phyloP scores from a whole-genome alignment of 768 basidiomycete genomes.

The Coprinopsis strossmayeri region DNA sequence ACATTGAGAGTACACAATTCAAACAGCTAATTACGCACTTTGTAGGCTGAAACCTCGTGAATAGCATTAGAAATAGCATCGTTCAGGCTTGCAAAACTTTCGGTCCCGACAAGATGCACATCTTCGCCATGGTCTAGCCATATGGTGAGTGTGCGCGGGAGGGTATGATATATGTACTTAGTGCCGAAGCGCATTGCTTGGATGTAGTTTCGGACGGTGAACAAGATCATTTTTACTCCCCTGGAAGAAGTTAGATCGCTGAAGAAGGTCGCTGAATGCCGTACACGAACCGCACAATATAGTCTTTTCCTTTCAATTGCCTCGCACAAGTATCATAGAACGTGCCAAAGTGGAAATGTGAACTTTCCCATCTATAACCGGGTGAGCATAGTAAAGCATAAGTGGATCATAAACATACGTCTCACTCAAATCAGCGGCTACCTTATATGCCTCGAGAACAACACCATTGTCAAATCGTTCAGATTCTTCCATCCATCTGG shows the following conservation, averaged over 20 bases:
- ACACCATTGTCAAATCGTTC: constrained; percentile 66
- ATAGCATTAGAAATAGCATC: constrained; percentile 47
- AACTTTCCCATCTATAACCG: constrained; percentile 67
- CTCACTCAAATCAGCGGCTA: constrained; percentile 41
- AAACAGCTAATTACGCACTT: constrained; percentile 36
- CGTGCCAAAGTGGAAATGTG: constrained; percentile 78
- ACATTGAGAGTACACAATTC: too few species aligned
- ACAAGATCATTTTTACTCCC: constrained; percentile 54
- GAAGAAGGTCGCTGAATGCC: too few species aligned
- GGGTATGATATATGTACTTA: constrained; percentile 94
- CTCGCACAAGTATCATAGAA: constrained; percentile 81
- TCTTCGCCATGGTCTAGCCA: constrained; percentile 91
- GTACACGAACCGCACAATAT: too few species aligned
- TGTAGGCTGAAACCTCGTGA: constrained; percentile 66
- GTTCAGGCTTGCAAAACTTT: constrained; percentile 52
- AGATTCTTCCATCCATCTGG: constrained; percentile 90
- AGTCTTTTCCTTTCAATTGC: constrained; percentile 37
- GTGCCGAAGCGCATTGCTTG: constrained; percentile 76
- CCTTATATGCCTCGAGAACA: constrained; percentile 54
- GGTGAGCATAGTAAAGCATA: background rate
- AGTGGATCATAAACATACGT: constrained; percentile 31
- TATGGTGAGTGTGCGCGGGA: constrained; percentile 88
- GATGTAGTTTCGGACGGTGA: constrained; percentile 61
- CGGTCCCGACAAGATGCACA: constrained; percentile 19
- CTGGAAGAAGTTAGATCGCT: constrained; percentile 35